Percentiles rank a stretch among this genome's conserved stretches.
phyloP scores from a whole-genome alignment of 1,284 basidiomycete species.

The Phlebopus sp. region DNA sequence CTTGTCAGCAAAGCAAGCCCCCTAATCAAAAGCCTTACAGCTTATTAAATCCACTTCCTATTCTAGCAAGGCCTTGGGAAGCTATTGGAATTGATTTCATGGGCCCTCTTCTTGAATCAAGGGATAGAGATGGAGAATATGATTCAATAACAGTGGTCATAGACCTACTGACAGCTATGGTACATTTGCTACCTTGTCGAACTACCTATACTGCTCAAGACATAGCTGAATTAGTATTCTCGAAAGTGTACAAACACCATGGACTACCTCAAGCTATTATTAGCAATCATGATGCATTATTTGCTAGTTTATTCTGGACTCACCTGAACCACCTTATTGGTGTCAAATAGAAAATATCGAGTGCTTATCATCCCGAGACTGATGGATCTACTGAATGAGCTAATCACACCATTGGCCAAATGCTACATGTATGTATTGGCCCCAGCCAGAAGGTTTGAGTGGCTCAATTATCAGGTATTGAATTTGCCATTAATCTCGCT shows the following conservation, averaged over 20 bases:
- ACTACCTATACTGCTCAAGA: slow-evolving; percentile 23
- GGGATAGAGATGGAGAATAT: slow-evolving; percentile 16
- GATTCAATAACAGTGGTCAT: slow-evolving; percentile 37
- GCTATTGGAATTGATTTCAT: slow-evolving; percentile 44
- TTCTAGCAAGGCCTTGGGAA: slow-evolving; percentile 37
- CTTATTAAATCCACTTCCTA: slow-evolving; percentile 29
- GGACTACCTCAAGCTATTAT: slow-evolving; percentile 36
- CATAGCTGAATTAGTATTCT: slow-evolving; percentile 25
- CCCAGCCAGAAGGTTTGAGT: too few relatives aligned
- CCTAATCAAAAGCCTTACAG: slow-evolving; percentile 33
- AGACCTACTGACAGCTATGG: slow-evolving; percentile 28
- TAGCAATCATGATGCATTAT: slow-evolving; percentile 40
- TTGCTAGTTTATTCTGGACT: slow-evolving; percentile 44
- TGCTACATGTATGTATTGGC: too few relatives aligned
- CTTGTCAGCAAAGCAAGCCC: slow-evolving; percentile 31
- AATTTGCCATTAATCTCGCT: too few relatives aligned
- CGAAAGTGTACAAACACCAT: slow-evolving; percentile 25
- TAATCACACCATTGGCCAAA: slow-evolving; percentile 37
- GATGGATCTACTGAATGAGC: slow-evolving; percentile 41
- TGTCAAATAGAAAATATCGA: slow-evolving; percentile 38
- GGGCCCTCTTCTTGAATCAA: slow-evolving; percentile 38
- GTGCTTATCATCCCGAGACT: slow-evolving; percentile 43
- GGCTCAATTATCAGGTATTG: too few relatives aligned
- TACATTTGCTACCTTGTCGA: slow-evolving; percentile 21
- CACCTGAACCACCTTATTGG: slow-evolving; percentile 34